phyloP scores from a whole-genome alignment of 441 rosid genomes.

The Pelargonium citronellum region DNA sequence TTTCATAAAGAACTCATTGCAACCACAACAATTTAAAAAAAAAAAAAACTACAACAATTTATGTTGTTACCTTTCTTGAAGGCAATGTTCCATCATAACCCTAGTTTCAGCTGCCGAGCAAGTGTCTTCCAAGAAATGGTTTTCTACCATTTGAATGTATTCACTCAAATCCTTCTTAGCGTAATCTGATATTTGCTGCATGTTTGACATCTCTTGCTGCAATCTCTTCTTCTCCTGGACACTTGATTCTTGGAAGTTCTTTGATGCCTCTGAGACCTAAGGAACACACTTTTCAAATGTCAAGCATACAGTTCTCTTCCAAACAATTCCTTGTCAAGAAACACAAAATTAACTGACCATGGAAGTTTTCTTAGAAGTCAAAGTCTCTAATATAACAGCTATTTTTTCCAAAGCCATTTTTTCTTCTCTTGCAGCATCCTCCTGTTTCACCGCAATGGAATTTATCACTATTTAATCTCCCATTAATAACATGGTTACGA shows the following conservation, averaged over 20 bases:
- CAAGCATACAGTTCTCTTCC: conserved; percentile 11
- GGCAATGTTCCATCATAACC: conserved; percentile 42
- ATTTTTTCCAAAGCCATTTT: conserved; percentile 61
- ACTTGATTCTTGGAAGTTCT: conserved; percentile 35
- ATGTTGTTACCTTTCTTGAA: conserved; percentile 75
- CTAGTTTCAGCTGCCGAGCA: conserved; percentile 55
- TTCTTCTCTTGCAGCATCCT: conserved; percentile 69
- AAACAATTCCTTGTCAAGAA: neutral
- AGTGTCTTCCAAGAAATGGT: conserved; percentile 48
- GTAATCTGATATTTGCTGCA: conserved; percentile 52
- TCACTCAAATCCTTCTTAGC: conserved; percentile 43
- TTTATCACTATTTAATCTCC: conserved; percentile 10
- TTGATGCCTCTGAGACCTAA: conserved; percentile 67
- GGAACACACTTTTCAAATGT: conserved; percentile 15
- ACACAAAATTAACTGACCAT: conserved; percentile 37
- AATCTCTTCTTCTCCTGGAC: conserved; percentile 44
- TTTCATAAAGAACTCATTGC: neutral
- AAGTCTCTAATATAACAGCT: conserved; percentile 46
- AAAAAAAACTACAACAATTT: too few relatives aligned
- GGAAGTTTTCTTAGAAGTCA: conserved; percentile 59
- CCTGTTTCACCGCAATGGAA: conserved; percentile 41
- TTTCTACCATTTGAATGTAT: conserved; percentile 40
- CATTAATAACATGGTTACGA: conserved; percentile 7
- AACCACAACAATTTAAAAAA: too few relatives aligned
- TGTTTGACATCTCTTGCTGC: conserved; percentile 45